Percentiles rank a stretch among this genome's conserved stretches.
Conservation (phyloP, 768 basidiomycete species). For the Tulasnella sp. region DNA sequence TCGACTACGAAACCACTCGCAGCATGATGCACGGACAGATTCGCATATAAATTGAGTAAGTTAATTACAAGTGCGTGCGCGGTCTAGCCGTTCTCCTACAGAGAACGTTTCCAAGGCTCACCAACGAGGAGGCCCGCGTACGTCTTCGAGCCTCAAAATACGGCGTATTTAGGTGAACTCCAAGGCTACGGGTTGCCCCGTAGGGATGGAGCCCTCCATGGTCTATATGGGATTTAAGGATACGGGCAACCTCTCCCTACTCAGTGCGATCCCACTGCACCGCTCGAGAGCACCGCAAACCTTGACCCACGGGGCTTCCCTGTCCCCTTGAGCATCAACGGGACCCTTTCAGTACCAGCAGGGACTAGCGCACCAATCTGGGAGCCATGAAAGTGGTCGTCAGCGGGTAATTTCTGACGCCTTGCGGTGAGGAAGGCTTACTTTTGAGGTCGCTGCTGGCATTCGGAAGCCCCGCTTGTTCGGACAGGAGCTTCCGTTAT, state of each 20-base stretch:
- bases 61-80: neutral
- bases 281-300: neutral
- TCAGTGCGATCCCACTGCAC: neutral
- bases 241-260: neutral
- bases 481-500: neutral
- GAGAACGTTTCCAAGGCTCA: neutral
- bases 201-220: neutral
- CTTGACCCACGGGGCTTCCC: neutral
- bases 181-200: neutral
- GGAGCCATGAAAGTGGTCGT: neutral
- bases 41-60: no score
- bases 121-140: neutral
- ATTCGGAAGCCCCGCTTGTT: neutral
- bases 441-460: neutral
- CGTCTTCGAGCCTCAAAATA: neutral
- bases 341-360: neutral
- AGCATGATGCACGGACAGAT: no score
- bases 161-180: neutral
- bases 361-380: neutral
- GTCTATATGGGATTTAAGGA: neutral
- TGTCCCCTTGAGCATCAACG: neutral
- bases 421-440: neutral
- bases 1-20: no score
- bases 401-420: neutral
- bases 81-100: neutral